phyloP scores from a whole-genome alignment of 2,329 filamentous ascomycete genomes.

The Colletotrichum tanaceti region DNA sequence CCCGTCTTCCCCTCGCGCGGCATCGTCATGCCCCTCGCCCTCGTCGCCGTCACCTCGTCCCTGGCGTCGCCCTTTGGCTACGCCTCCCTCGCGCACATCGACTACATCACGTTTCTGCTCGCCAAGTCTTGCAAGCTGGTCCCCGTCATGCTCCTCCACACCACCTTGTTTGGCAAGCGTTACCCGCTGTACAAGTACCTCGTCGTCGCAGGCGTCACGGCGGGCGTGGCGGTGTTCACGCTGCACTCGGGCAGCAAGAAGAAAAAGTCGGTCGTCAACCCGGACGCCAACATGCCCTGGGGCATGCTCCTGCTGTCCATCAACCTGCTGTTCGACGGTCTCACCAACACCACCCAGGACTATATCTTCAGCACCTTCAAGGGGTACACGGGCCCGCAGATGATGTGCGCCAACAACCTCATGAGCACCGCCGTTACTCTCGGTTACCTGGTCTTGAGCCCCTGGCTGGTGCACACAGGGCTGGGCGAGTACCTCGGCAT shows the following conservation, averaged over 20 bases:
- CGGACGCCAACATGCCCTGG: constrained; percentile 74
- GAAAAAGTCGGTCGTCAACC: constrained; percentile 54
- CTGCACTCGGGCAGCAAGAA: constrained; percentile 77
- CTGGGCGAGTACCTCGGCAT: constrained; percentile 75
- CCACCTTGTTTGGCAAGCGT: constrained; percentile 87
- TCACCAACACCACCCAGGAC: constrained; percentile 97
- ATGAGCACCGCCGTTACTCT: constrained; percentile 84
- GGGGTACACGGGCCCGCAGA: constrained; percentile 90
- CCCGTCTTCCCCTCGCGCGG: constrained; percentile 80
- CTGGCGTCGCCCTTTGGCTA: constrained; percentile 97
- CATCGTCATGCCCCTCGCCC: constrained; percentile 81
- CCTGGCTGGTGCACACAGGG: constrained; percentile 78
- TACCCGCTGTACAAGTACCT: constrained; percentile 98
- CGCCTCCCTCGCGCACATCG: constrained; percentile 89
- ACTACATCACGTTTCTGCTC: constrained; percentile 97
- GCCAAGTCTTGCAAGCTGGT: constrained; percentile 98
- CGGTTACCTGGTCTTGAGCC: constrained; percentile 80
- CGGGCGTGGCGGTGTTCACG: constrained; percentile 94
- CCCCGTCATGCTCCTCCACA: constrained; percentile 97
- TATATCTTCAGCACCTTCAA: constrained; percentile 86
- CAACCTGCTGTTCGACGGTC: constrained; percentile 93
- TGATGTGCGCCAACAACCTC: constrained; percentile 99
- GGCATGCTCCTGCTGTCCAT: constrained; percentile 86
- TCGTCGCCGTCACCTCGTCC: constrained; percentile 86
- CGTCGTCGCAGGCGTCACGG: constrained; percentile 90